phyloP scores from a whole-genome alignment of 768 basidiomycete genomes.

The Russula emetica region DNA sequence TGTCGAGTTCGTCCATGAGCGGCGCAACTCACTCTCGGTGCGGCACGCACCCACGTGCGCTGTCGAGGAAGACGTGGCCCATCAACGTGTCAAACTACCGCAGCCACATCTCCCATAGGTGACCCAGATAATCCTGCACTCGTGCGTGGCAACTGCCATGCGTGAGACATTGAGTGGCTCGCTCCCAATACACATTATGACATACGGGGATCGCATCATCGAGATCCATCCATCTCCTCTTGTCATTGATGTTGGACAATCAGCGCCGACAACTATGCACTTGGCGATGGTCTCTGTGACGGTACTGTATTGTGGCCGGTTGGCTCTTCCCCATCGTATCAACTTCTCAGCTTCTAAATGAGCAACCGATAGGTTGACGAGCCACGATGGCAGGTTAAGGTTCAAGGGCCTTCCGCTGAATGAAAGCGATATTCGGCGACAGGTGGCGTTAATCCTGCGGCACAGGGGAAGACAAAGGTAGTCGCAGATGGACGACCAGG shows the following conservation, averaged over 20 bases:
- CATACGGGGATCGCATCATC: conserved; percentile 6
- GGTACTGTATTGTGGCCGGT: background rate
- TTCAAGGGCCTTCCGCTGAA: background rate
- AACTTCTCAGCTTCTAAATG: background rate
- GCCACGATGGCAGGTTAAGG: background rate
- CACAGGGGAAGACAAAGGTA: background rate
- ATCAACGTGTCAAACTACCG: background rate
- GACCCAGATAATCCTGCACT: background rate
- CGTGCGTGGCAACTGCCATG: conserved; percentile 8
- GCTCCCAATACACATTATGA: background rate
- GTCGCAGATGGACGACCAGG: no score
- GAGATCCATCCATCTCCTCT: background rate
- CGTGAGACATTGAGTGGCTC: background rate
- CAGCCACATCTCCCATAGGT: background rate
- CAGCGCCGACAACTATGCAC: background rate
- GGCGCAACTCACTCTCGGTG: background rate
- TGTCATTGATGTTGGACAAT: background rate
- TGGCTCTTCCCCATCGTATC: background rate
- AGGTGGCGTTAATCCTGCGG: background rate
- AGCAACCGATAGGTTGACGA: background rate
- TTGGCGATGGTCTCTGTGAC: background rate
- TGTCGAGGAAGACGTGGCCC: conserved; percentile 2
- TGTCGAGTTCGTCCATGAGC: background rate
- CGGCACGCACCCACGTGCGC: conserved; percentile 8
- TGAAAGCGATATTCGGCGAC: background rate